Conservation (phyloP, 257 asterid genomes). For the Ehretia macrophylla region DNA sequence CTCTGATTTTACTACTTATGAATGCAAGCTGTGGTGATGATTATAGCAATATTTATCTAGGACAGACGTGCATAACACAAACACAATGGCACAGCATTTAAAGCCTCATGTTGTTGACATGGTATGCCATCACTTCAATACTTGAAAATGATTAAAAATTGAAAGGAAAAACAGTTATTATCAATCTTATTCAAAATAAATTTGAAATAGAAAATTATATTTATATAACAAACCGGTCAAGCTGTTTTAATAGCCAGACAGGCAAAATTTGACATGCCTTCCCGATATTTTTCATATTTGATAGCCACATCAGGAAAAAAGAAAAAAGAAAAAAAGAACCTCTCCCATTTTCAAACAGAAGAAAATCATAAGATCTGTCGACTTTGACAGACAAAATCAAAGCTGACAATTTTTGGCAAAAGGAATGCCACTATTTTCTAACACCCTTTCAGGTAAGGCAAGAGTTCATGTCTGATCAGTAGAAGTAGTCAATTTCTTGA, state of each 20-base stretch:
- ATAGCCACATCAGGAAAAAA: no score
- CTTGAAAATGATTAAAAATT: no score
- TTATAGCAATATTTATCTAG: no score
- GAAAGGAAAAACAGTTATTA: no score
- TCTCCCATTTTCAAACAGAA: background rate
- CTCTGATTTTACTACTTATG: background rate
- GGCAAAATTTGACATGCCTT: background rate
- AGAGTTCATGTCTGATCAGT: background rate
- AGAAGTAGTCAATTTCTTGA: no score
- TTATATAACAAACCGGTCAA: background rate
- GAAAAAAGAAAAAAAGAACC: no score
- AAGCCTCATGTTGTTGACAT: background rate
- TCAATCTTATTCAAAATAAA: no score
- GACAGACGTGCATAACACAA: background rate
- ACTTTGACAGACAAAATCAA: background rate
- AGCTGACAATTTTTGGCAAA: background rate
- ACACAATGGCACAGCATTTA: background rate
- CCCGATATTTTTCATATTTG: no score
- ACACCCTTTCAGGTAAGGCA: conserved; percentile 1
- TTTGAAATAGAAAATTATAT: background rate
- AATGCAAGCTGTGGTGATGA: background rate
- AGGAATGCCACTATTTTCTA: background rate
- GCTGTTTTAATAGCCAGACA: background rate
- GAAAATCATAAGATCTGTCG: background rate
- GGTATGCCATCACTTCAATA: no score